Evolutionary conservation across 2,329 filamentous ascomycete species (phyloP).

Genomic region (Botryosphaeria agaves): DNA sequence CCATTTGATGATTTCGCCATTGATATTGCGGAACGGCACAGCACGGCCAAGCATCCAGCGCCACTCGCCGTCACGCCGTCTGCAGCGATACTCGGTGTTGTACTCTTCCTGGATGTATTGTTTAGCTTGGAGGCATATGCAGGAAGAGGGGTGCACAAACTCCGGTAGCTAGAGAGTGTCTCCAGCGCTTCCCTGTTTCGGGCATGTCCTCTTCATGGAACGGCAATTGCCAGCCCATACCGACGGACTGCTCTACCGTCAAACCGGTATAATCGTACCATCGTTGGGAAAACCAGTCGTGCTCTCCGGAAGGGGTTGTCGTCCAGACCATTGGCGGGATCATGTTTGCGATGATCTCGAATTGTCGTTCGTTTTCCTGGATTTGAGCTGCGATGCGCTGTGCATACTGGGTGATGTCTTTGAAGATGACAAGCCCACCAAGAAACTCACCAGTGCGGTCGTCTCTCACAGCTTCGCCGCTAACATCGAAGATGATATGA

Average conservation of each 20-base stretch:
- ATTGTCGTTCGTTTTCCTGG: constrained; percentile 53
- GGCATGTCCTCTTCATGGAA: constrained; percentile 56
- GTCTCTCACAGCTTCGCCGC: constrained; percentile 51
- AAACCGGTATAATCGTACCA: constrained; percentile 70
- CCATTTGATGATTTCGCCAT: constrained; percentile 58
- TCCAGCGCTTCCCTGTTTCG: constrained; percentile 39
- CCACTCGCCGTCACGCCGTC: constrained; percentile 49
- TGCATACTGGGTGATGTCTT: constrained; percentile 54
- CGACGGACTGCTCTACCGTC: constrained; percentile 42
- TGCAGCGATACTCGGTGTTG: constrained; percentile 52
- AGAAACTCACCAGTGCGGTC: constrained; percentile 53
- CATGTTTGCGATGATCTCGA: constrained; percentile 58
- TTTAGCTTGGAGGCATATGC: neutral
- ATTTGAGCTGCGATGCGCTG: constrained; percentile 53
- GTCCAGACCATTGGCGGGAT: constrained; percentile 49
- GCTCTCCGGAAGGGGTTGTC: constrained; percentile 43
- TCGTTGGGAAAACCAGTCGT: constrained; percentile 60
- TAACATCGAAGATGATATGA: constrained; percentile 43
- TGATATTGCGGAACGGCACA: constrained; percentile 47
- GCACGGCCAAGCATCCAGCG: constrained; percentile 66
- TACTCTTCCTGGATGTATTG: constrained; percentile 33
- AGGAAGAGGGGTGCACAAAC: constrained; percentile 5
- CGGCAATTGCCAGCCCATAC: constrained; percentile 41
- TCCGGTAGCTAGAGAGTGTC: constrained; percentile 45
- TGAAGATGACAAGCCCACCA: constrained; percentile 53